phyloP scores from a whole-genome alignment of 768 basidiomycete genomes.

The Pleurotus tuoliensis region DNA sequence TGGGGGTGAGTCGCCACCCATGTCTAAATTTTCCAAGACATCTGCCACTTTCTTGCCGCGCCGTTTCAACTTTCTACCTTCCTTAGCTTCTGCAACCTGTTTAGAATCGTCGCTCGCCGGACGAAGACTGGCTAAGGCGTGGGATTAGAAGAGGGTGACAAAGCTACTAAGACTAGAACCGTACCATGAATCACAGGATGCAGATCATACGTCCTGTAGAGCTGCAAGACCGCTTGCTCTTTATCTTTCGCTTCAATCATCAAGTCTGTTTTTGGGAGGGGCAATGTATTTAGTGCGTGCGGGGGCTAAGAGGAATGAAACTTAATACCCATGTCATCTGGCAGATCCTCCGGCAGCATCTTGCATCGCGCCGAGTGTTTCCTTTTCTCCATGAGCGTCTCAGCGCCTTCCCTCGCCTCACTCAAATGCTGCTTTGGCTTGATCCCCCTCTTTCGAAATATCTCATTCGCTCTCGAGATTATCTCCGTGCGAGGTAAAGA shows the following conservation, averaged over 20 bases:
- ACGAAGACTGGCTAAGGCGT: slow-evolving; percentile 4
- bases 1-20: neutral
- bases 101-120: slow-evolving; percentile 4
- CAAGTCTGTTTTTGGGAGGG: slow-evolving; percentile 44
- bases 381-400: slow-evolving; percentile 77
- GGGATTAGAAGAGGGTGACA: neutral
- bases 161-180: slow-evolving; percentile 4
- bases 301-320: slow-evolving; percentile 9
- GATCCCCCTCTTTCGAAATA: slow-evolving; percentile 75
- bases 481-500: slow-evolving; percentile 61
- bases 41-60: neutral
- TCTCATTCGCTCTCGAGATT: slow-evolving; percentile 70
- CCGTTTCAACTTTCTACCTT: neutral
- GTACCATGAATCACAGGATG: slow-evolving; percentile 58
- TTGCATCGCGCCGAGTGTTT: slow-evolving; percentile 86
- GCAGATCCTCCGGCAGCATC: slow-evolving; percentile 56
- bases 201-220: slow-evolving; percentile 75
- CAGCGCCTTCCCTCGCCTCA: slow-evolving; percentile 83
- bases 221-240: slow-evolving; percentile 88
- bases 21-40: neutral
- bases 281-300: slow-evolving; percentile 7
- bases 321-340: slow-evolving; percentile 59
- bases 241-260: slow-evolving; percentile 96
- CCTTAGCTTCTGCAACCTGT: slow-evolving; percentile 1
- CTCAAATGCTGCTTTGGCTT: slow-evolving; percentile 90